Base-by-base conservation (phyloP, 371 early-diverging fungal genomes). In the Mortierella sp. region DNA sequence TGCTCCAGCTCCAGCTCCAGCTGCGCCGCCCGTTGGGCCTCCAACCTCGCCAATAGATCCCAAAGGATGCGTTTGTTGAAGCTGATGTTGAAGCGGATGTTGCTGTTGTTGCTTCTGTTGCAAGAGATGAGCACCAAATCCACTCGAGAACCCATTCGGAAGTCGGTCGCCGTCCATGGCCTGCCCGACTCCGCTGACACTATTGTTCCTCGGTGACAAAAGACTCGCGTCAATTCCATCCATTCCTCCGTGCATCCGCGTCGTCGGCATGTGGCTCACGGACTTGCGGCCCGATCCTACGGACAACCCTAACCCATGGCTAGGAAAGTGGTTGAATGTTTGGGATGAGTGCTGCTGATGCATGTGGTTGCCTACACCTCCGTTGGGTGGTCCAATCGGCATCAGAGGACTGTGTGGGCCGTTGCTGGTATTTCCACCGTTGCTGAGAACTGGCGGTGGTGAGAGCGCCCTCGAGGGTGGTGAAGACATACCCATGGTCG, bases 201-300 rank as follows among this genome's bases (percentile, higher is more conserved):
- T 40, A n/a, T 51, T 73, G 21, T 46, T 72, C 24, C 71, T 61
- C 72, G 54, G 24, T 48, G 64, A 67, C 67, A 40, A 40, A 9
- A 67, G 67, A 67, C 67, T 24, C 67, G 67, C 14, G 24, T 67
- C 67, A 24, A 37, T 67, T 37, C 71, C 81, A 75, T 69, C 73
- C 4, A 69, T 43, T 34, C 77, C 74, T 19, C 71, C 69, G 26
- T 73, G 53, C 44, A 69, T 69, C 16, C 80, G 69, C 71, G 73
- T 71, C 21, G 79, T 61, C 37, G 82, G 76, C 40, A 76, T 5
- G 43, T 86, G 86, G 69, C 86, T 81, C 57, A 86, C 72, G 14
- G 86, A 86, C 70, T 86, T 86, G 28, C 86, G 73, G 10, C 82
- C 82, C 11, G 86, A 76, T 2, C 86, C 86, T 19, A 86, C 86